Conservation (phyloP, 2,329 filamentous ascomycete genomes). For the Nothomitra cinnamomea region DNA sequence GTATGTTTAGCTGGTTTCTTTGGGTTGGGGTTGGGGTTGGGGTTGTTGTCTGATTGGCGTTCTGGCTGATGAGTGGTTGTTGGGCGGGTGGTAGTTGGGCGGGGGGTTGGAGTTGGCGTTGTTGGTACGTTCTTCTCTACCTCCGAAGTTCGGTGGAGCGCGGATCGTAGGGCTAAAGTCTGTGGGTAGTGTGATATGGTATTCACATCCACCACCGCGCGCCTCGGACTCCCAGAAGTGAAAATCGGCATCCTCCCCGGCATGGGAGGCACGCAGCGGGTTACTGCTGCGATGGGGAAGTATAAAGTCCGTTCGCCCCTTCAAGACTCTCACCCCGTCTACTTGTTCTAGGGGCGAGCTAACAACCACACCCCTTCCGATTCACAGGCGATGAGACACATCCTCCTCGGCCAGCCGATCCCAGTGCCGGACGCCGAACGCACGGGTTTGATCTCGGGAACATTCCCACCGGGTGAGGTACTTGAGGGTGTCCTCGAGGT, state of each 20-base stretch:
- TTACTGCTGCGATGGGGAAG: constrained; percentile 22
- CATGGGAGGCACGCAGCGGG: constrained; percentile 24
- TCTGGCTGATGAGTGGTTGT: no score
- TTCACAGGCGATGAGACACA: no score
- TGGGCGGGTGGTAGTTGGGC: no score
- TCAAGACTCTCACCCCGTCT: constrained; percentile 10
- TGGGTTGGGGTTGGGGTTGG: no score
- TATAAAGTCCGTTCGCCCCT: constrained; percentile 18
- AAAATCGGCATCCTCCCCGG: constrained; percentile 25
- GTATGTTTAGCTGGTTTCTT: constrained; percentile 22
- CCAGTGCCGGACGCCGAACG: constrained; percentile 10
- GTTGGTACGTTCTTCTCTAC: no score
- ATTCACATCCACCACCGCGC: constrained; percentile 20
- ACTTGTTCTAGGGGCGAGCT: no score
- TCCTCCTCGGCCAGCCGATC: background rate
- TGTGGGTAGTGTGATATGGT: constrained; percentile 24
- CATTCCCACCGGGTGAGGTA: constrained; percentile 17
- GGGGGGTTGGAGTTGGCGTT: no score
- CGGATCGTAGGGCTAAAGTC: no score
- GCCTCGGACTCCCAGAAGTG: constrained; percentile 26
- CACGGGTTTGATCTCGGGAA: constrained; percentile 9
- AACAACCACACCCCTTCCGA: no score
- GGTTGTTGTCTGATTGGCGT: no score
- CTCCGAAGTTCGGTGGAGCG: constrained; percentile 5
- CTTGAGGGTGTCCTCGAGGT: constrained; percentile 29